Percentiles rank a stretch among this genome's conserved stretches.
Conservation (phyloP, 1,139 yeast genomes). For the Kodamaea ohmeri region DNA sequence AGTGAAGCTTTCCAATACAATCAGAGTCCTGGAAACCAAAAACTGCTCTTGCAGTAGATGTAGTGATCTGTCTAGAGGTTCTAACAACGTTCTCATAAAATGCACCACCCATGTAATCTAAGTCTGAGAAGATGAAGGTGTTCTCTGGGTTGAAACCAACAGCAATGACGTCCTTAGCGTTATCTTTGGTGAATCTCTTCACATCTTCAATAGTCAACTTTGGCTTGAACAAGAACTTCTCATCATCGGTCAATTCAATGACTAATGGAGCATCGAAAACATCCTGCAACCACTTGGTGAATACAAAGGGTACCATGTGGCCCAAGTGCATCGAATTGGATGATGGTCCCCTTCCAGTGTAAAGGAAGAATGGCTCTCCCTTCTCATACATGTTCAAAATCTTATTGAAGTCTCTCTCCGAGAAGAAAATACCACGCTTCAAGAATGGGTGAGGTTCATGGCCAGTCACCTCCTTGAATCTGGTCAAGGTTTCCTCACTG, state of each 20-base stretch:
- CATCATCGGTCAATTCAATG: conserved; percentile 95
- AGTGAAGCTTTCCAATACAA: conserved; percentile 91
- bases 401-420: conserved; percentile 80
- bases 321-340: conserved; percentile 96
- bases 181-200: conserved; percentile 69
- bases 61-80: conserved; percentile 93
- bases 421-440: conserved; percentile 88
- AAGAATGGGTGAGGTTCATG: conserved; percentile 89
- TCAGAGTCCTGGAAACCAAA: conserved; percentile 96
- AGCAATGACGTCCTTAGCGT: conserved; percentile 91
- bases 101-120: conserved; percentile 88
- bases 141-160: conserved; percentile 93
- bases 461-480: conserved; percentile 84
- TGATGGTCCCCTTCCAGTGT: conserved; percentile 98
- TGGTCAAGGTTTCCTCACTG: conserved; percentile 62
- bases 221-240: conserved; percentile 91
- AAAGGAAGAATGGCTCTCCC: conserved; percentile 91
- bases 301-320: conserved; percentile 92
- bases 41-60: conserved; percentile 95
- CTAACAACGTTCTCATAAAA: conserved; percentile 93
- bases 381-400: conserved; percentile 89
- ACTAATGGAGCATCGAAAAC: conserved; percentile 97
- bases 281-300: conserved; percentile 97
- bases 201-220: conserved; percentile 88
- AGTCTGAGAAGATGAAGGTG: conserved; percentile 91